Evolutionary conservation across 306 rosid species (phyloP), one percentile per base, ranked within the genome.

Genomic region (Rubus idaeus): DNA sequence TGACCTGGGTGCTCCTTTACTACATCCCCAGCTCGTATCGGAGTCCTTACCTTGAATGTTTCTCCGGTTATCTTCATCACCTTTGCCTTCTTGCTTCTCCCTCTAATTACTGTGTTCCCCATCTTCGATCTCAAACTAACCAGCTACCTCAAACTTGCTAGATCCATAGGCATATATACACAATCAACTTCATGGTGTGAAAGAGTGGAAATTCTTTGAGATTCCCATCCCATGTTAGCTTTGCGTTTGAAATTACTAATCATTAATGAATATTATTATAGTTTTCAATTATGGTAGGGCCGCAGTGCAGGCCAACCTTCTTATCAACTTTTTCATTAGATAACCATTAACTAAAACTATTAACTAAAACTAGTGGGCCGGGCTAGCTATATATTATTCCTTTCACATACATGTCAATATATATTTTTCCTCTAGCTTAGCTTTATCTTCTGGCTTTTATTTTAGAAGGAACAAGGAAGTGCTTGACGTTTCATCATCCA

Each of bases 31-130:
- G 78, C 96, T 76, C 61, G 68, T 17, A 84, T 75, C 0, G 98
- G 98, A 3, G 89, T 85, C 82, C 85, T 85, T 10, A 88, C 41
- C 77, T 91, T 88, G 78, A 91, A 65, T 46, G 88, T 90, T 75
- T 93, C 98, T 0, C 98, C 98, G 23, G 87, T 84, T 47, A 88
- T 81, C 71, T 87, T 93, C 98, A 93, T 90, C 52, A 93, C 91
- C 77, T 93, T 93, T 35, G 89, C 91, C 76, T 75, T 88, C 42
- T 65, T 90, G 64, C 85, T 85, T 42, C 94, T 80, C 71, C 96
- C 82, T 74, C 90, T 90, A 0, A 92, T 30, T 8, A 76, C 16
- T 68, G 73, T 73, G 86, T 93, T 93, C 41, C 98, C 98, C 98
- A 93, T 93, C 45, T 68, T 45, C 13, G 20, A 30, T 30, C 35